Base-by-base conservation (phyloP, 257 asterid genomes). In the Vinca minor region DNA sequence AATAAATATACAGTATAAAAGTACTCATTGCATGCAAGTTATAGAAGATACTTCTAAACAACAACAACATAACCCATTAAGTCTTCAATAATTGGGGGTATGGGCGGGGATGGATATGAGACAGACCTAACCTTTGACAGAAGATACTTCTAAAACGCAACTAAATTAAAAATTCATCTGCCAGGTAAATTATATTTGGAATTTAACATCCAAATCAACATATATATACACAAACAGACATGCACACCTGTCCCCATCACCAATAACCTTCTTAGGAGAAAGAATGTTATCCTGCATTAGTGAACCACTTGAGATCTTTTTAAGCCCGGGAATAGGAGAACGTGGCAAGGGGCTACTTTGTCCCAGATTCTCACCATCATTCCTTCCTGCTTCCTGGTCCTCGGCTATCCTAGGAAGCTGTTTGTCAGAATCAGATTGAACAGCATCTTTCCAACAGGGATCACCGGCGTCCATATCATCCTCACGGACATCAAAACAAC, bases 401-500 rank as follows among this genome's bases (percentile, higher is more conserved):
- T 67, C 76, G 56, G 53, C 69, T 66, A 64, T 74, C 62, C 63
- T 45, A 71, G 68, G 68, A 62, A 84, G 28, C 69, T n/a, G n/a
- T n/a, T 66, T 78, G 35, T 81, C 89, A 66, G 83, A 63, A 55
- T 81, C 87, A 60, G 87, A 83, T 36, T 59, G 84, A 70, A 31
- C 50, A 66, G 83, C 80, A 76, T 82, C 88, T 72, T 85, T 84
- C 59, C 88, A 82, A 70, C 77, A 75, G 61, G 89, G 91, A 79
- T 91, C 77, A 67, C 77, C 78, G 62, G 81, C 79, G 64, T 69
- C 86, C 53, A 67, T 72, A 53, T 87, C 97, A 70, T 86, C 95
- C 70, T 85, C 97, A 49, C 80, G 70, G 23, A 93, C 86, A 79
- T 93, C 99, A 76, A 93, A 93, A 77, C 95, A 93, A 57, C 88